A percentile compares a stretch with the other conserved stretches of the same genome.
These are phyloP conservation scores for Kodamaea neixiangensis DNA, from an alignment of 805 yeast species.

Conservation along the genomic window DNA sequence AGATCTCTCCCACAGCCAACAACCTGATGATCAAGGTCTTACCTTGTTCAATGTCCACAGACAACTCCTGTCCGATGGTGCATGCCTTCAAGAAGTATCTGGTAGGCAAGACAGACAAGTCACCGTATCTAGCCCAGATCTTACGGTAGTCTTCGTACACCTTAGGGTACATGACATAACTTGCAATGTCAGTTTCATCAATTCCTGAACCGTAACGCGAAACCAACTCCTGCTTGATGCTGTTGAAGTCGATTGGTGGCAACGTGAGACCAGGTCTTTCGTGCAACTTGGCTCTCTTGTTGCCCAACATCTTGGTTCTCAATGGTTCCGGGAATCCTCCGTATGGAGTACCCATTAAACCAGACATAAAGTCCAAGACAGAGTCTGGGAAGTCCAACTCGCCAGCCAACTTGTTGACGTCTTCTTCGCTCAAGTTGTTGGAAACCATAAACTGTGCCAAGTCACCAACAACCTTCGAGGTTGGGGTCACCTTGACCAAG, in stretches of 20 bases:
- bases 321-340: slow-evolving; percentile 99
- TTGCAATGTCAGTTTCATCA: slow-evolving; percentile 87
- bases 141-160: slow-evolving; percentile 88
- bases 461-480: slow-evolving; percentile 99
- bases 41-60: slow-evolving; percentile 91
- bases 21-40: slow-evolving; percentile 87
- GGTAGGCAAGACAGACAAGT: slow-evolving; percentile 92
- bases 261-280: slow-evolving; percentile 90
- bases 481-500: slow-evolving; percentile 97
- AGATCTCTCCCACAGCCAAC: slow-evolving; percentile 89
- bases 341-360: slow-evolving; percentile 98
- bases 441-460: slow-evolving; percentile 99
- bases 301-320: slow-evolving; percentile 85
- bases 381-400: slow-evolving; percentile 98
- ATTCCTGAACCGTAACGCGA: slow-evolving; percentile 73
- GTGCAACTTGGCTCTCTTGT: slow-evolving; percentile 88
- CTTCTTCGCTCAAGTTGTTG: slow-evolving; percentile 83
- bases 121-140: slow-evolving; percentile 78
- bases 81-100: slow-evolving; percentile 87
- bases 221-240: slow-evolving; percentile 70
- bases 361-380: slow-evolving; percentile 97
- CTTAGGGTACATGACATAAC: slow-evolving; percentile 97
- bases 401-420: slow-evolving; percentile 82
- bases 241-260: slow-evolving; percentile 77
- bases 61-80: slow-evolving; percentile 82